Conservation (phyloP, 345 rosid genomes). For the Aurinia saxatilis region DNA sequence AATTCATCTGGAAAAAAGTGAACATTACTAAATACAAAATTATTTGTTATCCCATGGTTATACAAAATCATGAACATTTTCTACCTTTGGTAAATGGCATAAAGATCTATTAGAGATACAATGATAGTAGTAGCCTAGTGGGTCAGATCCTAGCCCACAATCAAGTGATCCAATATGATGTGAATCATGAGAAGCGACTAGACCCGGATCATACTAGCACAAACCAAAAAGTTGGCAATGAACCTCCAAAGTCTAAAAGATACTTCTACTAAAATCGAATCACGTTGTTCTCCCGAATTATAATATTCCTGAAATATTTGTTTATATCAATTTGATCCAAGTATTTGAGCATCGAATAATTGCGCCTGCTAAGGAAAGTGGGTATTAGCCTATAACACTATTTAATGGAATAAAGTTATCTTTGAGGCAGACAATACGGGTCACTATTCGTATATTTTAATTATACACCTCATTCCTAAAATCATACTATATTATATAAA, state of each 20-base stretch:
- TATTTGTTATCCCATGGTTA: no score
- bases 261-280: slow-evolving; percentile 4
- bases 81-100: neutral
- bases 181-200: neutral
- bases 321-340: neutral
- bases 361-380: slow-evolving; percentile 23
- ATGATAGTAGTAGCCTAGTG: neutral
- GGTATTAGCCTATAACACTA: slow-evolving; percentile 9
- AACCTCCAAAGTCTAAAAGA: neutral
- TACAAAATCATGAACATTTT: neutral
- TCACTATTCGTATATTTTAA: neutral
- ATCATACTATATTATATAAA: neutral
- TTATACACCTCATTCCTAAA: neutral
- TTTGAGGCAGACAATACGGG: slow-evolving; percentile 18
- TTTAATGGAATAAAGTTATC: slow-evolving; percentile 16
- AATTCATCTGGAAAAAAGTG: no score
- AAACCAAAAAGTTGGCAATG: no score
- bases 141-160: neutral
- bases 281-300: slow-evolving; percentile 1
- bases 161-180: neutral
- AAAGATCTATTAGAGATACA: neutral
- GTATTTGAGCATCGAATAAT: slow-evolving; percentile 19
- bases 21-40: no score
- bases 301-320: neutral
- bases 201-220: neutral